Evolutionary conservation across 1,284 basidiomycete genomes (phyloP), one percentile per base, ranked within the genome.

Genomic region (Pseudozyma sp.): DNA sequence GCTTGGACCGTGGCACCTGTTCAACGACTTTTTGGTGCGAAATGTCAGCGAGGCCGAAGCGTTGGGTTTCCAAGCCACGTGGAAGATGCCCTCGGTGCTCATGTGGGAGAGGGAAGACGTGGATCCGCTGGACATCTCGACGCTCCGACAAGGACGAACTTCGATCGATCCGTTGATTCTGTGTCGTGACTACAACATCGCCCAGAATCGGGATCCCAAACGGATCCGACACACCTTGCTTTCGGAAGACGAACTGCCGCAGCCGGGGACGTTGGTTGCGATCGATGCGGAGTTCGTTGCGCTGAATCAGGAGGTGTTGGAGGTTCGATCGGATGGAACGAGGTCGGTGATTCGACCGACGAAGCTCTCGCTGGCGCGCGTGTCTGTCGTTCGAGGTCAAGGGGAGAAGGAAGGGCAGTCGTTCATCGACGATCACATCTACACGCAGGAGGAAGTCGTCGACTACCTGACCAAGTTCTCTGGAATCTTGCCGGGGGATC

Each of bases 211-310:
- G 4, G 90, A 94, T 79, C 86, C 87, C 16, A 87, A 82, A 44
- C 83, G 89, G 65, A 90, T 96, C 79, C 92, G 92, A 81, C 95
- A 98, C 78, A 89, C 91, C 68, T 87, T 89, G 39, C 86, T 98
- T 31, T 84, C 86, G 3, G 85, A 86, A 16, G 89, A 91, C n/a
- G 96, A 98, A 84, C 85, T 97, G 17, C 96, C 94, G 0, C 90
- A 91, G 10, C 69, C 77, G 0, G 96, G 94, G 3, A 95, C 92
- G 4, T 86, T 97, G 46, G 90, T 99, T 19, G 90, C 95, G 2
- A 98, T 99, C 71, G 97, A 99, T 82, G 94, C 97, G 2, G 97
- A 99, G 84, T 99, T 99, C 83, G 95, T 99, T 7, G 92, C 92
- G 16, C 91, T 99, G 87, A 94, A 98, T 84, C 79, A 94, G 90